A percentile compares a stretch with the other conserved stretches of the same genome.
These are phyloP conservation scores for Allium sativum DNA, from an alignment of 106 monocot genomes.

Conservation along the genomic window DNA sequence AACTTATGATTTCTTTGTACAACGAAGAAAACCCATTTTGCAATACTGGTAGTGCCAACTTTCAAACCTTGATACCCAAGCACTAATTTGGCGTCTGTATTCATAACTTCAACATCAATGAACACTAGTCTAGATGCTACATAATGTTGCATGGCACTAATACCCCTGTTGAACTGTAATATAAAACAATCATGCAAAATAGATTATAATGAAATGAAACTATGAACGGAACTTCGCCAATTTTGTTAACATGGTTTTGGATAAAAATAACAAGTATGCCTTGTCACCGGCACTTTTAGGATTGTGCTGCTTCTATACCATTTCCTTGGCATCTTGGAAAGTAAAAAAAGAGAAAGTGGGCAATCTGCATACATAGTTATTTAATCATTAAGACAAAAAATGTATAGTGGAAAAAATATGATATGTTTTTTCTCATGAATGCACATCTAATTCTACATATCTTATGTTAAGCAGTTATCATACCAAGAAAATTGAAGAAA, in stretches of 20 bases:
- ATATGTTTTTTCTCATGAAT: no score
- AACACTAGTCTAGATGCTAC: conserved; percentile 95
- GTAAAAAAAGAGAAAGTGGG: no score
- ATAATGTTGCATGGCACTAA: conserved; percentile 99
- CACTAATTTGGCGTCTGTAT: conserved; percentile 72
- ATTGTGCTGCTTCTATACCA: no score
- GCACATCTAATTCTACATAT: no score
- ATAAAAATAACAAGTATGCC: no score
- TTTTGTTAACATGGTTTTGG: neutral
- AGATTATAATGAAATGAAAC: neutral
- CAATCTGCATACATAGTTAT: no score
- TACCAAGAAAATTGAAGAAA: neutral
- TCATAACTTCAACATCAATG: conserved; percentile 98
- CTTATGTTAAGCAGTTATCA: no score
- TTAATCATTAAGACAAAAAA: no score
- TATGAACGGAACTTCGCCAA: neutral
- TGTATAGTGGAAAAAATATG: no score
- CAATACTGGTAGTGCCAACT: conserved; percentile 58
- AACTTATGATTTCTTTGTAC: conserved; percentile 97
- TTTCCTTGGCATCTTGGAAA: no score
- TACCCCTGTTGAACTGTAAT: conserved; percentile 94
- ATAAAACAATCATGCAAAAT: conserved; percentile 9
- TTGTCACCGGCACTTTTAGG: no score
- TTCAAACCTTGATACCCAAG: conserved; percentile 87
- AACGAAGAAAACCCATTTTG: conserved; percentile 65